Conservation (phyloP, 768 basidiomycete genomes). For the Phylloporus arenicola region DNA sequence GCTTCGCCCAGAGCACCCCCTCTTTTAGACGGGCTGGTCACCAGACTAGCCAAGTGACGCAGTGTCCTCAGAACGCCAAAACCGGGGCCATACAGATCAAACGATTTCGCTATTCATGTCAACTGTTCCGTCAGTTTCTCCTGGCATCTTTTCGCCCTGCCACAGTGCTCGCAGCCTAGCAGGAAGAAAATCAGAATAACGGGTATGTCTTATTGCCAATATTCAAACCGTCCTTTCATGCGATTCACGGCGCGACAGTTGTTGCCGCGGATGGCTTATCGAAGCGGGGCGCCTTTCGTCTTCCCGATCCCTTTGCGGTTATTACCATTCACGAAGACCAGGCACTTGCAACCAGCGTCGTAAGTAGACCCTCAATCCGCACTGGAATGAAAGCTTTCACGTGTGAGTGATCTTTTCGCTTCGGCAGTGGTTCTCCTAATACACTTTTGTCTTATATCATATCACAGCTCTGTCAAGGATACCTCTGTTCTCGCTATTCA, state of each 20-base stretch:
- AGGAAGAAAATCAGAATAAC: conserved; percentile 77
- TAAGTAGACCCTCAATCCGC: conserved; percentile 90
- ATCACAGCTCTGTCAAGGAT: conserved; percentile 82
- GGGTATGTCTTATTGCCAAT: conserved; percentile 38
- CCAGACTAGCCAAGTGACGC: too few relatives aligned
- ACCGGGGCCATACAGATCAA: too few relatives aligned
- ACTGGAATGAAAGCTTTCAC: conserved; percentile 98
- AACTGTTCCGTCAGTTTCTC: conserved; percentile 23
- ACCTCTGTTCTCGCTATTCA: conserved; percentile 97
- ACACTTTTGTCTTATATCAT: conserved; percentile 6
- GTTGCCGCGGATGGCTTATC: conserved; percentile 94
- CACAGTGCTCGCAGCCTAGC: conserved; percentile 23
- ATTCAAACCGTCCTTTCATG: background rate
- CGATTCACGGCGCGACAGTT: conserved; percentile 43
- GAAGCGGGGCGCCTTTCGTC: conserved; percentile 91
- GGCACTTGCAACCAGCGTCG: conserved; percentile 93
- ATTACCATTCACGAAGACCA: conserved; percentile 98
- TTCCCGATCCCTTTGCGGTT: conserved; percentile 97
- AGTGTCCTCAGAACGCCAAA: too few relatives aligned
- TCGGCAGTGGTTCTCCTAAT: background rate
- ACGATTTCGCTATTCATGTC: too few relatives aligned
- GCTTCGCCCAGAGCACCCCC: too few relatives aligned
- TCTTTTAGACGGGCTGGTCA: too few relatives aligned
- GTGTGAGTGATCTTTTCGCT: conserved; percentile 54
- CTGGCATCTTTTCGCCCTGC: background rate